Conservation (phyloP, 495 filamentous ascomycete genomes). For the Rhizodiscina lignyota region DNA sequence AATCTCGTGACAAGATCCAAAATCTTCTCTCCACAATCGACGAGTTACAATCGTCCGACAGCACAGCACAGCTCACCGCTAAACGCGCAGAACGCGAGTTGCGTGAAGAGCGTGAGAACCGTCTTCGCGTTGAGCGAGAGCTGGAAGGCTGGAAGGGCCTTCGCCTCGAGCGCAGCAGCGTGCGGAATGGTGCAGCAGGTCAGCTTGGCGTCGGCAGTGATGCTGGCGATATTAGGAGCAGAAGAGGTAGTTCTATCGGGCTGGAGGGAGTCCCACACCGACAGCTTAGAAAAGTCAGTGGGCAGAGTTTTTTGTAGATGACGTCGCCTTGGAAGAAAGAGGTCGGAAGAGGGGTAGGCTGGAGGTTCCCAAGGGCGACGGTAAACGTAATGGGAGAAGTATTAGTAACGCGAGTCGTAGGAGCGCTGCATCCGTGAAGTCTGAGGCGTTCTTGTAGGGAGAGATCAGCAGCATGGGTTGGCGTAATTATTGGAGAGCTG, state of each 20-base stretch:
- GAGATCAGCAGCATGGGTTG: no score
- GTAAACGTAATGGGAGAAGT: conserved; percentile 1
- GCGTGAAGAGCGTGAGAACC: conserved; percentile 75
- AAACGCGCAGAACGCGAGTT: conserved; percentile 80
- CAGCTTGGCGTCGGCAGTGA: conserved; percentile 12
- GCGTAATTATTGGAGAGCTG: no score
- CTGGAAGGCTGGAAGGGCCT: conserved; percentile 71
- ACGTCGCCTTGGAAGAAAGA: conserved; percentile 8
- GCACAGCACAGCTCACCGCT: conserved; percentile 57
- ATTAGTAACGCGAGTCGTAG: not conserved
- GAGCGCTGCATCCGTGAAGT: conserved; percentile 3
- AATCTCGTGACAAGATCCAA: conserved; percentile 75
- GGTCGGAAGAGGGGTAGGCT: no score
- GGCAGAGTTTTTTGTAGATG: conserved; percentile 25
- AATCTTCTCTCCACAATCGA: conserved; percentile 81
- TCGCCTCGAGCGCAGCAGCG: conserved; percentile 36
- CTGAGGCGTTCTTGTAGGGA: conserved; percentile 17
- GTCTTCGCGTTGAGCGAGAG: conserved; percentile 69
- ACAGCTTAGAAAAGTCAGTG: conserved; percentile 13
- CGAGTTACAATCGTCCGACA: conserved; percentile 77
- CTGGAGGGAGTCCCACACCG: conserved; percentile 6
- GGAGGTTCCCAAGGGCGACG: no score
- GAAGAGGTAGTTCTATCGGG: conserved; percentile 22
- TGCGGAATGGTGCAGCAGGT: conserved; percentile 6
- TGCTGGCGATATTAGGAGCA: conserved; percentile 17